Base-by-base conservation (phyloP, 164 flowering plant species). In the Umbellularia californica region DNA sequence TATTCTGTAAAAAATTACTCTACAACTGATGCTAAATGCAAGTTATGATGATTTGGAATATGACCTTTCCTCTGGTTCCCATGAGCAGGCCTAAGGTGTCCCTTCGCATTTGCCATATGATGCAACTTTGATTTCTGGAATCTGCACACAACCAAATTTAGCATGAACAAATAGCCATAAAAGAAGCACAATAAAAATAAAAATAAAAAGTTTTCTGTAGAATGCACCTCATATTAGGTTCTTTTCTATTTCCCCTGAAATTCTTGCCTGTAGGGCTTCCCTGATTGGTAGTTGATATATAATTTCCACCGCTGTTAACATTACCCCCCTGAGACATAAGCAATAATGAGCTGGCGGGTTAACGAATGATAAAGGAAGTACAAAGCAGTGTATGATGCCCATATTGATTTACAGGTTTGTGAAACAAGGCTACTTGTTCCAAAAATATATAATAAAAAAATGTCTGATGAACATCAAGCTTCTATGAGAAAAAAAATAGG, bases 51-150 rank as follows among this genome's bases (percentile, higher is more conserved):
- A 23, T 28, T 35, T 15, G 69, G 28, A 12, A 30, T 20, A 67
- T 33, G 41, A 67, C 69, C 69, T 67, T 67, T 67, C 33, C 23
- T 35, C n/a, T 35, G 35, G 41, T 67, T 67, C 35, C 47, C 47
- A 19, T 20, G 2, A 67, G 69, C 17, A 6, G 17, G 47, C n/a
- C n/a, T 33, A 19, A 67, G 28, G n/a, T 33, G 28, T 67, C 22
- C 69, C 69, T 17, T 67, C 2, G 10, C 69, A 67, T 67, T 67
- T 28, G 69, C 4, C 69, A 67, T 28, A 2, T 33, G 28, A 28
- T 67, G 69, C 28, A 67, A 67, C n/a, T 17, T 33, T 27, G 69
- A 33, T 67, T 67, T 67, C 47, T 67, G 69, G 69, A 67, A 67
- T 67, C 69, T 67, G 69, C n/a, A 67, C 9, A 30, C 17, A 67